Base-by-base conservation (phyloP, 2,329 filamentous ascomycete genomes). In the Stenocarpella maydis region DNA sequence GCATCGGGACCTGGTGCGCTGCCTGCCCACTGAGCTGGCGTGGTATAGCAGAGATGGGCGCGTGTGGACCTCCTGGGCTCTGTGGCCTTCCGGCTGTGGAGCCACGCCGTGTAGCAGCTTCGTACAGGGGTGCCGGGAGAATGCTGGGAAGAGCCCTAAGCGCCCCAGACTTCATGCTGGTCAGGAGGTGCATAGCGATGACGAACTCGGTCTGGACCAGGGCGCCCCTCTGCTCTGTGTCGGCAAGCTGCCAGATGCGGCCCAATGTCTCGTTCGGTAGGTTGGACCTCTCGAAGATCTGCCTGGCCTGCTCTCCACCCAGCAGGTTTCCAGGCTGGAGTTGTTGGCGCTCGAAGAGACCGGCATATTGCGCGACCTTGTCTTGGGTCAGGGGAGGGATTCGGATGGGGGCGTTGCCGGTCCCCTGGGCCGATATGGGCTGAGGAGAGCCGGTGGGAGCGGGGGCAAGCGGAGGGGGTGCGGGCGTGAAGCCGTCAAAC, bases 101-200 rank as follows among this genome's bases (percentile, higher is more conserved):
- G 68, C 84, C 86, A 74, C 92, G 87, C 72, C 94, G 88, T 60
- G 92, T 90, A 10, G 96, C 96, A 54, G 95, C 95, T 77, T 99
- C 96, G 77, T 97, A 97, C 6, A 99, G 84, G 14, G 91, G 92
- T 15, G 93, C 90, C 7, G 96, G 96, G 2, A 99, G 87, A 31
- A 92, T 88, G 71, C 84, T 91, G 1, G 96, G 96, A 68, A 98
- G 85, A 24, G 88, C 90, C 72, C 93, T 90, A 79, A 99, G 87
- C 37, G 90, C 86, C 26, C 94, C 92, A 15, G 90, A 92, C 84
- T 97, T 97, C 82, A 93, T 94, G 15, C 94, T 97, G 17, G 94
- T 95, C 72, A 99, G 86, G 71, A 99, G 85, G 80, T 99, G 96
- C 96, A 99, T 99, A 54, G 96, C 96, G 76, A 99, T 97, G 77